Conservation (phyloP, 1,284 basidiomycete genomes). For the Leccinum fallax region DNA sequence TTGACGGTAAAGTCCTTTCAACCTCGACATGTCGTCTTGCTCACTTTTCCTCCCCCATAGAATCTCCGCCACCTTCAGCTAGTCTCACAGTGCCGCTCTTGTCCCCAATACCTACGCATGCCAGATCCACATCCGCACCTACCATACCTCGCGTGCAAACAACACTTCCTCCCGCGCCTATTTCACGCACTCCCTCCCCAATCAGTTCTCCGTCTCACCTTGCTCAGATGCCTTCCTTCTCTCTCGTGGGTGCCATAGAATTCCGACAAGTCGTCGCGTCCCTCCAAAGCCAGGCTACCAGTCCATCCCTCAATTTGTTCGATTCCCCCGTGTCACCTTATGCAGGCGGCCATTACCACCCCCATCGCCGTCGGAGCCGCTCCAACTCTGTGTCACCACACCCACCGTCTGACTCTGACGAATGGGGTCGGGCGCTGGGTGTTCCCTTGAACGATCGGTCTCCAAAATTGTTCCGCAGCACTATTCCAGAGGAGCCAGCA, state of each 20-base stretch:
- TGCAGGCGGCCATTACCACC: conserved; percentile 69
- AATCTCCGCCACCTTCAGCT: conserved; percentile 4
- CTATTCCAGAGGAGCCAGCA: conserved; percentile 28
- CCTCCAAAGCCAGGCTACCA: conserved; percentile 65
- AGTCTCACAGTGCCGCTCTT: conserved; percentile 18
- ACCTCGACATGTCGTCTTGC: conserved; percentile 14
- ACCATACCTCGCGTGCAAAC: conserved; percentile 44
- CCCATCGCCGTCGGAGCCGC: conserved; percentile 22
- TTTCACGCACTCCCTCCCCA: conserved; percentile 42
- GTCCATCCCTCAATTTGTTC: conserved; percentile 60
- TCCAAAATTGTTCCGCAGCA: conserved; percentile 34
- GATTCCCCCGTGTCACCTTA: conserved; percentile 72
- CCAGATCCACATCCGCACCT: conserved; percentile 41
- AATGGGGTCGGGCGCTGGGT: conserved; percentile 54
- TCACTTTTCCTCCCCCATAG: conserved; percentile 24
- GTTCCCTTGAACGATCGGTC: conserved; percentile 53
- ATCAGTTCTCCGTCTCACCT: conserved; percentile 38
- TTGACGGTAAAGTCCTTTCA: conserved; percentile 53
- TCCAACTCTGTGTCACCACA: conserved; percentile 40
- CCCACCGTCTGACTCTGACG: conserved; percentile 38
- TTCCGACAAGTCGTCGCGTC: conserved; percentile 89
- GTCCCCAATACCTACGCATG: conserved; percentile 35
- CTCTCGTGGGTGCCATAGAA: conserved; percentile 90
- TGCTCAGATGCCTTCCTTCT: conserved; percentile 76
- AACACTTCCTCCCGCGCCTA: conserved; percentile 40